A percentile compares a stretch with the other conserved stretches of the same genome.
Evolutionary conservation across 441 rosid genomes (phyloP).

Genomic region (Croton setiger): DNA sequence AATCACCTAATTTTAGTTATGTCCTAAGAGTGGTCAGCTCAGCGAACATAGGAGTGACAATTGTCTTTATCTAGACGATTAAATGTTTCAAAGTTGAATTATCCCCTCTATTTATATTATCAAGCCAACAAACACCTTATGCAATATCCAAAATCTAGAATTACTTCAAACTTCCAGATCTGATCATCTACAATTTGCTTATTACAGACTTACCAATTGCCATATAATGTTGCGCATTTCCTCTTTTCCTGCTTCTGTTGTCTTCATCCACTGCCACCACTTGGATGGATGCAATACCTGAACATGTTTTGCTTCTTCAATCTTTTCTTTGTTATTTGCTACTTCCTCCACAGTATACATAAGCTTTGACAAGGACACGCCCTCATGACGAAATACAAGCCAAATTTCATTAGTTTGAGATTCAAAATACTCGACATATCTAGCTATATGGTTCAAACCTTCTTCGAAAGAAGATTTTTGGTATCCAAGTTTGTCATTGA

Average conservation of each 20-base stretch:
- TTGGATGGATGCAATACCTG: constrained; percentile 79
- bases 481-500: constrained; percentile 27
- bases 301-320: constrained; percentile 51
- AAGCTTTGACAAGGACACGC: constrained; percentile 81
- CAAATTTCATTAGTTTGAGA: constrained; percentile 85
- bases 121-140: constrained; percentile 6
- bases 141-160: neutral
- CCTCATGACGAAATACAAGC: constrained; percentile 94
- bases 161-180: constrained; percentile 9
- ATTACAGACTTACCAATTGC: constrained; percentile 61
- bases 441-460: constrained; percentile 90
- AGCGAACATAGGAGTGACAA: neutral
- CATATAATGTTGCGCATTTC: constrained; percentile 83
- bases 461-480: constrained; percentile 45
- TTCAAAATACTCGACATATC: constrained; percentile 94
- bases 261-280: constrained; percentile 99
- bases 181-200: constrained; percentile 11
- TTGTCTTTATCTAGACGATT: neutral
- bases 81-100: neutral
- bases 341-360: constrained; percentile 76
- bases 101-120: neutral
- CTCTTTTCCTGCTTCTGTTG: constrained; percentile 77
- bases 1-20: neutral
- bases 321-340: constrained; percentile 42
- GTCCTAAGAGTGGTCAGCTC: neutral